phyloP scores from a whole-genome alignment of 2,329 filamentous ascomycete species.

The Lasiodiplodia sp. region DNA sequence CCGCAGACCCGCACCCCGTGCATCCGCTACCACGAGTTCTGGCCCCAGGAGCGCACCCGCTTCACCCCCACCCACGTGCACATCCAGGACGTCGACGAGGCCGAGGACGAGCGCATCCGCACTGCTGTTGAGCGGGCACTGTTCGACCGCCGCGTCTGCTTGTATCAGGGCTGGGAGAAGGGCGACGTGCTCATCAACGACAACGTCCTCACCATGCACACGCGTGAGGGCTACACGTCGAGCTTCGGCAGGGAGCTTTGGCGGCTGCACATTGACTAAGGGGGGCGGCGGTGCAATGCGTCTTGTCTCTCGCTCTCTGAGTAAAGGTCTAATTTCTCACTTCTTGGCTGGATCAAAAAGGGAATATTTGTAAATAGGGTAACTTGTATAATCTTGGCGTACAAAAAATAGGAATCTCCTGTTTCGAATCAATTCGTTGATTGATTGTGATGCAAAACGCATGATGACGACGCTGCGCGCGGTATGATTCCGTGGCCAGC shows the following conservation, averaged over 20 bases:
- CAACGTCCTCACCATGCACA: constrained; percentile 60
- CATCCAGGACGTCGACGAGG: constrained; percentile 3
- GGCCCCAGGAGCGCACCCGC: constrained; percentile 59
- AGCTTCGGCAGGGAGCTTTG: constrained; percentile 26
- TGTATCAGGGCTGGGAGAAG: constrained; percentile 62
- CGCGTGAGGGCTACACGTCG: constrained; percentile 33
- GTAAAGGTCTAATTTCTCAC: neutral
- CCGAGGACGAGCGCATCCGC: constrained; percentile 17
- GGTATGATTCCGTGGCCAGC: neutral
- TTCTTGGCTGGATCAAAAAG: neutral
- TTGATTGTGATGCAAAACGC: neutral
- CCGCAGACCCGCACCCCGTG: constrained; percentile 56
- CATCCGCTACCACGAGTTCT: constrained; percentile 63
- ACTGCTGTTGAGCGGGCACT: constrained; percentile 51
- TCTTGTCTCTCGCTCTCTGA: too few species aligned
- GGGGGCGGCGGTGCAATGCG: too few species aligned
- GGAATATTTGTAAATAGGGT: neutral
- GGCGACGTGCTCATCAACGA: constrained; percentile 63
- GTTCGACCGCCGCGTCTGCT: constrained; percentile 59
- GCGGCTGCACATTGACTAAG: constrained; percentile 28
- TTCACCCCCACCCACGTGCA: constrained; percentile 52
- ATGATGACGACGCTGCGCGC: too few species aligned
- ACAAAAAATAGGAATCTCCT: neutral
- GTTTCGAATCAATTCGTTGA: neutral
- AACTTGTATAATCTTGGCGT: neutral